Evolutionary conservation across 2,329 filamentous ascomycete genomes (phyloP).

Genomic region (Myriangium duriaei): DNA sequence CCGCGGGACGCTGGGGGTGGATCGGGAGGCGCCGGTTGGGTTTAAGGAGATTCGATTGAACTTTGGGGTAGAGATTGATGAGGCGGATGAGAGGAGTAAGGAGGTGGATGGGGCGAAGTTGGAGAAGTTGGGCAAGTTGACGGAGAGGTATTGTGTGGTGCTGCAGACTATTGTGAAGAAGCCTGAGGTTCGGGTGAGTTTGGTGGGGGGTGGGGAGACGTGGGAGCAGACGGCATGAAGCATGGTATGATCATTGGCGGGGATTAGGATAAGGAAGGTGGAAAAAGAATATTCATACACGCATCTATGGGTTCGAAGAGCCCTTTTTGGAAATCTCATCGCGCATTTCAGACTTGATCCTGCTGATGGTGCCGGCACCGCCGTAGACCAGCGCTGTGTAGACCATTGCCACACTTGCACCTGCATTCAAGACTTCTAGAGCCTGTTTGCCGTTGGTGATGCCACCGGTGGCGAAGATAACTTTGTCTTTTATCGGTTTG

Average conservation of each 20-base stretch:
- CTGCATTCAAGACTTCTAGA: slow-evolving; percentile 68
- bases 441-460: slow-evolving; percentile 84
- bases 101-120: slow-evolving; percentile 31
- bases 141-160: slow-evolving; percentile 38
- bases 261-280: slow-evolving; percentile 1
- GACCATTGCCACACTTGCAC: slow-evolving; percentile 74
- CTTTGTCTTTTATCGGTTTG: slow-evolving; percentile 43
- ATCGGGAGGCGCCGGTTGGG: slow-evolving; percentile 33
- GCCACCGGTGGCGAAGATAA: slow-evolving; percentile 87
- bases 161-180: slow-evolving; percentile 29
- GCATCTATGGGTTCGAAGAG: background rate
- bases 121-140: slow-evolving; percentile 35
- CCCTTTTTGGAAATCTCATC: slow-evolving; percentile 24
- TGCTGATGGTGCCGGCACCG: slow-evolving; percentile 47
- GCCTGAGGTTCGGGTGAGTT: slow-evolving; percentile 23
- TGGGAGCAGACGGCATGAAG: slow-evolving; percentile 18
- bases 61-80: slow-evolving; percentile 31
- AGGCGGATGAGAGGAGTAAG: slow-evolving; percentile 18
- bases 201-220: slow-evolving; percentile 18
- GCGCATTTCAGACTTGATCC: slow-evolving; percentile 39
- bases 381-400: slow-evolving; percentile 67
- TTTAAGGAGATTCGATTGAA: slow-evolving; percentile 34
- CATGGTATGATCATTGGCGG: slow-evolving; percentile 16
- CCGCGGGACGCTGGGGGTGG: slow-evolving; percentile 37
- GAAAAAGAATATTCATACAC: background rate